phyloP scores from a whole-genome alignment of 2,329 filamentous ascomycete species.

The Phoma sp. region DNA sequence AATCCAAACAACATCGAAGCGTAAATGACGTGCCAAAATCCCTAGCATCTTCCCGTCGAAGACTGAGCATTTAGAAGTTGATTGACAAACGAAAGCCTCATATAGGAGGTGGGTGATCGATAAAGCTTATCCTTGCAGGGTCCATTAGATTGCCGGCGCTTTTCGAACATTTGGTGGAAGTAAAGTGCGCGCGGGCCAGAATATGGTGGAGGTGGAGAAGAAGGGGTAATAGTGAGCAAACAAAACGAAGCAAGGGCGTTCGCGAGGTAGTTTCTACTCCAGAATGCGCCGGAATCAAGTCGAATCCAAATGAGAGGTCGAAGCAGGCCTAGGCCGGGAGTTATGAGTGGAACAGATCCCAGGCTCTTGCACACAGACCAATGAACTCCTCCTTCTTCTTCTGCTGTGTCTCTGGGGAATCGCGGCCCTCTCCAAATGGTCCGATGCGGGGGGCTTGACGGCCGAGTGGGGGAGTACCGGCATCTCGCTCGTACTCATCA shows the following conservation, averaged over 20 bases:
- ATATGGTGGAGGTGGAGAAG: constrained; percentile 22
- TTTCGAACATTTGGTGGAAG: constrained; percentile 19
- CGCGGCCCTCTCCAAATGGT: constrained; percentile 80
- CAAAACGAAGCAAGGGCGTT: constrained; percentile 31
- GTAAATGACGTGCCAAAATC: constrained; percentile 15
- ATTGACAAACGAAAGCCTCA: constrained; percentile 16
- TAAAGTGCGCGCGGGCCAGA: constrained; percentile 22
- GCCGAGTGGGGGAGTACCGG: constrained; percentile 82
- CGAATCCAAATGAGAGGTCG: constrained; percentile 17
- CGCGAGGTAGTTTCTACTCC: constrained; percentile 28
- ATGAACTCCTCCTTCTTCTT: constrained; percentile 95
- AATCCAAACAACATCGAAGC: constrained; percentile 11
- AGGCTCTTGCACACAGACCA: constrained; percentile 82
- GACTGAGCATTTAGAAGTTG: constrained; percentile 14
- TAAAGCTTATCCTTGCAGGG: constrained; percentile 28
- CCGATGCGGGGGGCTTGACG: constrained; percentile 60
- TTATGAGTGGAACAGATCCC: constrained; percentile 95
- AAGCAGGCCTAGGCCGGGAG: constrained; percentile 21
- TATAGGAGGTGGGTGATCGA: constrained; percentile 4
- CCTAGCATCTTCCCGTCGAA: constrained; percentile 19
- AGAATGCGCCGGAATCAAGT: constrained; percentile 26
- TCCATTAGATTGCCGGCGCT: constrained; percentile 37
- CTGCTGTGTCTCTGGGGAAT: constrained; percentile 80
- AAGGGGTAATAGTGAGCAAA: constrained; percentile 22
- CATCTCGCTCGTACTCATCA: constrained; percentile 89